Conservation (phyloP, 805 yeast species). For the Yarrowia sp. region DNA sequence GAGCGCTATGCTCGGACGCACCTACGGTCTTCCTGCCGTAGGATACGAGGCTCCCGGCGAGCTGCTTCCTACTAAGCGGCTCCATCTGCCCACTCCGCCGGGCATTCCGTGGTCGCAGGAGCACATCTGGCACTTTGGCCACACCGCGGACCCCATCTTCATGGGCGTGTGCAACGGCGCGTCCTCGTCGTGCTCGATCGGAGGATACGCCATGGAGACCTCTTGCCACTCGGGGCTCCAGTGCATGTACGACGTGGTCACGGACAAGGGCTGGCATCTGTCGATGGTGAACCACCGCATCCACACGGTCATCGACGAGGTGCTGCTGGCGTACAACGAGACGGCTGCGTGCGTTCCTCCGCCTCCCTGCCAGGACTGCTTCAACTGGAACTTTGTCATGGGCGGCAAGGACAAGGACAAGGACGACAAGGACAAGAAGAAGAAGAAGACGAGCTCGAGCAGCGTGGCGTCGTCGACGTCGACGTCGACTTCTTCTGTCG, state of each 20-base stretch:
- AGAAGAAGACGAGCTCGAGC: conserved; percentile 3
- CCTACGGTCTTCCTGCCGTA: conserved; percentile 86
- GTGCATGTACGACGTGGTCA: conserved; percentile 86
- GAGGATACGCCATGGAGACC: conserved; percentile 97
- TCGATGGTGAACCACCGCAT: conserved; percentile 85
- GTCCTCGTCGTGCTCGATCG: conserved; percentile 80
- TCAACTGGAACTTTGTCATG: conserved; percentile 73
- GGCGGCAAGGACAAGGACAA: conserved; percentile 26
- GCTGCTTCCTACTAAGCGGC: conserved; percentile 70
- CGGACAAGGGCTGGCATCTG: conserved; percentile 88
- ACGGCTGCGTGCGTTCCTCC: conserved; percentile 73
- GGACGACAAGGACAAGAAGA: conserved; percentile 3
- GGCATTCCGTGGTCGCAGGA: conserved; percentile 76
- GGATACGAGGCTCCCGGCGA: conserved; percentile 95
- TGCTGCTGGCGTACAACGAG: conserved; percentile 66
- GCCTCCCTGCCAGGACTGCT: conserved; percentile 87
- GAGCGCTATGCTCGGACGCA: conserved; percentile 76
- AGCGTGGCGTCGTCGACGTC: neutral
- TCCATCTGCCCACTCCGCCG: conserved; percentile 92
- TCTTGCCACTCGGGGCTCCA: conserved; percentile 87
- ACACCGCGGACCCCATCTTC: conserved; percentile 93
- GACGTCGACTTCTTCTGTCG: neutral
- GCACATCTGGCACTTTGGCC: conserved; percentile 92
- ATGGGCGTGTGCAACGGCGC: conserved; percentile 98
- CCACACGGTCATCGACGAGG: conserved; percentile 82